phyloP scores from a whole-genome alignment of 148 eudicot genomes.

The Heliosperma pusillum region DNA sequence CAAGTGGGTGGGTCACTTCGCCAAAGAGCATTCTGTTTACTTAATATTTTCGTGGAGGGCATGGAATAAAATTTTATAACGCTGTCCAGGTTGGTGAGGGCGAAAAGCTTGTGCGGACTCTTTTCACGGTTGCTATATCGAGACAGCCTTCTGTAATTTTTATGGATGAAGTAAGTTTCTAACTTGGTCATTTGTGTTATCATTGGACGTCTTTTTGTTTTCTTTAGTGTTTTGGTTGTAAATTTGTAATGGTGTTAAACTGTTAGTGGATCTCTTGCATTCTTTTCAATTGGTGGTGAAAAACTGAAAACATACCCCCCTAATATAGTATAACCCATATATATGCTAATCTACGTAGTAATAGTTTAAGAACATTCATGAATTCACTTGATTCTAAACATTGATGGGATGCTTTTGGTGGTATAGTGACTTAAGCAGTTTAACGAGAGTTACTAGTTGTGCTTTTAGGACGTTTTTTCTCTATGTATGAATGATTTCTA shows the following conservation, averaged over 20 bases:
- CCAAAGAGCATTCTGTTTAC: conserved; percentile 7
- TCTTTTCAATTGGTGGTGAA: not conserved
- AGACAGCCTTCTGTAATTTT: conserved; percentile 96
- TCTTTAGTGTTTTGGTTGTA: not conserved
- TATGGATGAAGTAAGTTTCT: conserved; percentile 78
- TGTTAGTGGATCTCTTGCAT: too few relatives aligned
- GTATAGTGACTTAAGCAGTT: not conserved
- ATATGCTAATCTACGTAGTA: too few relatives aligned
- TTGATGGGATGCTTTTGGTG: conserved; percentile 1
- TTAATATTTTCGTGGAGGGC: conserved; percentile 16
- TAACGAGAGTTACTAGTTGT: not conserved
- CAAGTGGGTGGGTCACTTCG: conserved; percentile 61
- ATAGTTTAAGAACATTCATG: not conserved
- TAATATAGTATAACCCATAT: not conserved
- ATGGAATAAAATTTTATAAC: conserved; percentile 6
- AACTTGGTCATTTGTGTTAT: not conserved
- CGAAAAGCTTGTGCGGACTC: conserved; percentile 96
- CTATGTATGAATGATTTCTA: not conserved
- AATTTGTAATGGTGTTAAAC: too few relatives aligned
- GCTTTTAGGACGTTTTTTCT: not conserved
- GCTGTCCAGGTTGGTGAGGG: conserved; percentile 89
- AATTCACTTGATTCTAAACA: not conserved
- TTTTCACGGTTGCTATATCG: conserved; percentile 79
- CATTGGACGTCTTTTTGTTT: not conserved
- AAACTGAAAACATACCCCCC: not conserved